Conservation (phyloP, 495 filamentous ascomycete genomes). For the Penicillium alfredii region DNA sequence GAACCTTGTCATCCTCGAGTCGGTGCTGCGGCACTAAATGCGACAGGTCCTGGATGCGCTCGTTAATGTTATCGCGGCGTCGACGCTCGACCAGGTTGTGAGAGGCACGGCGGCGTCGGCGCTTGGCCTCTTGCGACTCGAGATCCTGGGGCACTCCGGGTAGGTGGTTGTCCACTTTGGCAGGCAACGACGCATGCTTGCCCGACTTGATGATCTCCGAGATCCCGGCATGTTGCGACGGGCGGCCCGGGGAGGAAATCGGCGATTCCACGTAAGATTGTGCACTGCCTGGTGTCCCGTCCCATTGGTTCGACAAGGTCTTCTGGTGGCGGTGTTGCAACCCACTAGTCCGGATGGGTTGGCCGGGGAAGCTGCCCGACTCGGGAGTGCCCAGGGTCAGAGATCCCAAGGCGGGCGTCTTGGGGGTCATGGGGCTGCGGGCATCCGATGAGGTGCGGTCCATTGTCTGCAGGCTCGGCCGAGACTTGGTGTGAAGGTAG, state of each 20-base stretch:
- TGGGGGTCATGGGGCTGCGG: constrained; percentile 74
- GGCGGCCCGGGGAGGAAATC: constrained; percentile 61
- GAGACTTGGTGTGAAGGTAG: constrained; percentile 44
- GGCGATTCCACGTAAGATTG: constrained; percentile 79
- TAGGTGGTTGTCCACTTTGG: constrained; percentile 58
- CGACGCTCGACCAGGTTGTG: constrained; percentile 95
- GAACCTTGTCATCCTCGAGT: constrained; percentile 93
- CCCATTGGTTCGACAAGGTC: constrained; percentile 75
- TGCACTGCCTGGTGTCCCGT: constrained; percentile 68
- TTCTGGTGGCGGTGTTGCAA: constrained; percentile 68
- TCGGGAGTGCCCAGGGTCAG: constrained; percentile 58
- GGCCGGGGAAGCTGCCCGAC: constrained; percentile 62
- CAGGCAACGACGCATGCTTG: constrained; percentile 63
- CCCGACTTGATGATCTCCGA: constrained; percentile 64
- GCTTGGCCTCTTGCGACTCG: constrained; percentile 85
- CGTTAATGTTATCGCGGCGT: constrained; percentile 96
- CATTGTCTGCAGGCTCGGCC: constrained; percentile 57
- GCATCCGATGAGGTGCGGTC: constrained; percentile 64
- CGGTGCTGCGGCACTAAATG: constrained; percentile 88
- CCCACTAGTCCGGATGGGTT: constrained; percentile 61
- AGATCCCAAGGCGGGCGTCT: constrained; percentile 56
- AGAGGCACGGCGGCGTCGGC: constrained; percentile 80
- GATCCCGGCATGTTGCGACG: constrained; percentile 55
- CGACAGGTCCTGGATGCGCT: constrained; percentile 92
- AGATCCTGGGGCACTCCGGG: constrained; percentile 46